A percentile compares a stretch with the other conserved stretches of the same genome.
Evolutionary conservation across 2,329 filamentous ascomycete genomes (phyloP).

Genomic region (Zasmidium citrigriseum): DNA sequence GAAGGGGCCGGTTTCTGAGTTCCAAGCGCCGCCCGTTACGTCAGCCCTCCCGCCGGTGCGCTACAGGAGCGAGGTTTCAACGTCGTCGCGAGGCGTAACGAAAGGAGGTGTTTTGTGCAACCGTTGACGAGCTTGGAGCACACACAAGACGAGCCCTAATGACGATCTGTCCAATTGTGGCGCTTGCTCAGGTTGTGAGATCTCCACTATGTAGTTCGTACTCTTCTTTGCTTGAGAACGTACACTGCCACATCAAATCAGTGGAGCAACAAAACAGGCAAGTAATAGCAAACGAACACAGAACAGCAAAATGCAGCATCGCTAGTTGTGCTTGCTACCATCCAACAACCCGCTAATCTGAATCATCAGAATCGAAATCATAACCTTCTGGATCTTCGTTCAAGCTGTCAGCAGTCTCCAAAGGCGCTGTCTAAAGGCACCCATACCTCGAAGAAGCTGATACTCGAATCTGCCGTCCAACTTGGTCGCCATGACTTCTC

Average conservation of each 20-base stretch:
- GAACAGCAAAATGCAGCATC: background rate
- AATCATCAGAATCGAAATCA: conserved; percentile 45
- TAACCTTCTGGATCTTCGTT: conserved; percentile 47
- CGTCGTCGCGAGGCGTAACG: background rate
- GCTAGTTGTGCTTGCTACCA: background rate
- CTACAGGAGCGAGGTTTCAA: background rate
- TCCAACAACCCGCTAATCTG: conserved; percentile 31
- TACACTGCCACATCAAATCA: background rate
- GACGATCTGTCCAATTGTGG: background rate
- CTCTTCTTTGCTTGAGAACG: too few relatives aligned
- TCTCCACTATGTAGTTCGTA: background rate
- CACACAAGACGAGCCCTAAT: background rate
- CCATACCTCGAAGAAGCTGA: conserved; percentile 9
- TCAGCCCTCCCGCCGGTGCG: background rate
- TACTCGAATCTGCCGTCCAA: conserved; percentile 34
- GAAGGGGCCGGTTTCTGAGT: background rate
- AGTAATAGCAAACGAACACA: background rate
- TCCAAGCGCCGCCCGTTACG: background rate
- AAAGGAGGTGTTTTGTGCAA: background rate
- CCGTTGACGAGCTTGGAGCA: background rate
- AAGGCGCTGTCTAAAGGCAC: background rate
- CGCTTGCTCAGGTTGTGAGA: background rate
- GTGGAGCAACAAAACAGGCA: background rate
- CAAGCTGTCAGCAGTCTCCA: background rate
- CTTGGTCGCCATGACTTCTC: conserved; percentile 40